These are phyloP conservation scores for Saccharomycopsis sp. DNA, from an alignment of 805 yeast species.

Conservation along the genomic window DNA sequence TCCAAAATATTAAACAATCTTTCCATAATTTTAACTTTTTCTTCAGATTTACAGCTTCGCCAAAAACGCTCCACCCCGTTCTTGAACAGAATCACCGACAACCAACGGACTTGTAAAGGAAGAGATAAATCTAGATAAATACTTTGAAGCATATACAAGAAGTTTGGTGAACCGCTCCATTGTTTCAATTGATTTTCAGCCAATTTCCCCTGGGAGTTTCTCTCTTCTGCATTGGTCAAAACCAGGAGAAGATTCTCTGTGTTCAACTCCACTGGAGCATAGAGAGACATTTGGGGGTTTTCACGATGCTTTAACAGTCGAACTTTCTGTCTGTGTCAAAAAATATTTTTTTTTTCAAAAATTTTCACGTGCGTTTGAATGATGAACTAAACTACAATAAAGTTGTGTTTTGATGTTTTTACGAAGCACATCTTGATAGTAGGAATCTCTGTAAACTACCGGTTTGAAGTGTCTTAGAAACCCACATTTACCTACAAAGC, in stretches of 20 bases:
- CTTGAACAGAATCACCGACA: conserved; percentile 78
- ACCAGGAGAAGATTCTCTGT: background rate
- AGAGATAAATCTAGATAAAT: conserved; percentile 49
- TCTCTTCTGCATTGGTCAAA: conserved; percentile 2
- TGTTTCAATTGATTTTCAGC: conserved; percentile 62
- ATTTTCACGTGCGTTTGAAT: background rate
- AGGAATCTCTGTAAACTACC: no score
- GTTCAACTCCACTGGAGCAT: conserved; percentile 8
- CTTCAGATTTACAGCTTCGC: conserved; percentile 48
- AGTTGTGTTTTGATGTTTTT: no score
- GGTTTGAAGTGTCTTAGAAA: no score
- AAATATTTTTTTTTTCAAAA: background rate
- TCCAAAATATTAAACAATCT: conserved; percentile 44
- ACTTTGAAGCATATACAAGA: conserved; percentile 39
- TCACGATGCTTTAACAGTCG: background rate
- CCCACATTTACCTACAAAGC: no score
- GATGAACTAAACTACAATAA: background rate
- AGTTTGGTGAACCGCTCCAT: conserved; percentile 62
- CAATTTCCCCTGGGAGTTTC: conserved; percentile 33
- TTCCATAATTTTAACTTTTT: conserved; percentile 27
- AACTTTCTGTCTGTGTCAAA: background rate
- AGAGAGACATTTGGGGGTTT: background rate
- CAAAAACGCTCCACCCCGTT: conserved; percentile 81
- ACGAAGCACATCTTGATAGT: no score
- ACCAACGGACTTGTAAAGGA: conserved; percentile 68